Base-by-base conservation (phyloP, 257 asterid genomes). In the Lavandula angustifolia region DNA sequence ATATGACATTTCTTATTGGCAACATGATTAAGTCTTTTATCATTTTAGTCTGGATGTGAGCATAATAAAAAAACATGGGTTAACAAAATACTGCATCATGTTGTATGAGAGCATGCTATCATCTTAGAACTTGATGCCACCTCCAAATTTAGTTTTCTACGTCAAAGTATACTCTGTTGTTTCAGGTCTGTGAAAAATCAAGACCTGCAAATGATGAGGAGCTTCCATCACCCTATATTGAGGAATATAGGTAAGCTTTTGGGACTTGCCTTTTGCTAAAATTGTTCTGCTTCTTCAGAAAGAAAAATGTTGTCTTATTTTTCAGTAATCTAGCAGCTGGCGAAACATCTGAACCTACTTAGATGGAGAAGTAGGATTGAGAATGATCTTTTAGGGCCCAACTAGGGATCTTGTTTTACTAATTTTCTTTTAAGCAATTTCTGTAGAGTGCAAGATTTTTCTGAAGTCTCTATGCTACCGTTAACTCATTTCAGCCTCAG, bases 141-240 rank as follows among this genome's bases (percentile, higher is more conserved):
- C 49, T 41, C 27, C 29, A 9, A 16, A 41, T 43, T 55, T 34
- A 16, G 27, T 35, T 69, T 22, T 52, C 33, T 40, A 40, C 46
- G 14, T 55, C 49, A 41, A 34, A 35, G 35, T 72, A 41, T 60
- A 9, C 51, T 60, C 34, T 66, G 46, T 75, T 77, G 73, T 51
- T 76, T 71, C 81, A 89, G 99, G 87, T 75, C 42, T 89, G 96
- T 74, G 76, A 64, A 79, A 73, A 72, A 53, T 81, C 80, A 69
- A 81, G 94, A 70, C 94, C 96, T 13, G 97, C 97, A 72, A 81
- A 68, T 60, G 94, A 92, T 77, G 96, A 92, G 66, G 99, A 89
- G 80, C 96, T 92, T 77, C 83, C 99, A 34, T 89, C 97, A 4
- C 72, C 95, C 13, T 92, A 83, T 64, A 69, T 89, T 51, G 99